Evolutionary conservation across 768 basidiomycete species (phyloP).

Genomic region (Phanerochaete sordida): DNA sequence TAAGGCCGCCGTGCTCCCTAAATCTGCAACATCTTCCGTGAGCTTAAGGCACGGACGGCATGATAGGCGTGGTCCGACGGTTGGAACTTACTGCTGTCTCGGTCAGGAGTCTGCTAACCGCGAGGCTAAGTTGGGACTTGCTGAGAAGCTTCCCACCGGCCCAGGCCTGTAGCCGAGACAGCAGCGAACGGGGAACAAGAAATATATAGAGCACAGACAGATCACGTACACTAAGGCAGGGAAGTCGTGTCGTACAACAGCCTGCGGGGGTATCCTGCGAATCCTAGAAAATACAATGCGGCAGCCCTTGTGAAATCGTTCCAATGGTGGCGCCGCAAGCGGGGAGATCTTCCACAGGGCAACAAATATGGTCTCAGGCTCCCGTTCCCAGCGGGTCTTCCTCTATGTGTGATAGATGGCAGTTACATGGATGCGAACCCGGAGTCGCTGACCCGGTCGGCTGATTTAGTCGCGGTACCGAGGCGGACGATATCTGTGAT

Average conservation of each 20-base stretch:
- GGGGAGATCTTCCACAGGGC: not conserved
- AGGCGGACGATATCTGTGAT: conserved; percentile 25
- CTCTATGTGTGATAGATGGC: not conserved
- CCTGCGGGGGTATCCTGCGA: conserved; percentile 1
- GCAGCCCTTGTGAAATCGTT: not conserved
- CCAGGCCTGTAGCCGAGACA: not conserved
- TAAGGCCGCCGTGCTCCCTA: not conserved
- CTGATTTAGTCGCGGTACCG: conserved; percentile 23
- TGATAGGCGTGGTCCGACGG: not conserved
- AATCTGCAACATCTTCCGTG: not conserved
- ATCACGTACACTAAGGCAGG: not conserved
- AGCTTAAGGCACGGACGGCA: not conserved
- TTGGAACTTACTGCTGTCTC: not conserved
- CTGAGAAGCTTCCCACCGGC: not conserved
- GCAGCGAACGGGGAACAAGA: not conserved
- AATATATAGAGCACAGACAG: not conserved
- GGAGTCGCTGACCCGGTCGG: conserved; percentile 29
- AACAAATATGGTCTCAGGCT: not conserved
- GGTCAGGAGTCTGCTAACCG: not conserved
- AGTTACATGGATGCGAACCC: conserved; percentile 26
- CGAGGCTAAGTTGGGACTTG: not conserved
- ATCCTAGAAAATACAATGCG: not conserved
- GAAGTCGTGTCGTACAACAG: not conserved
- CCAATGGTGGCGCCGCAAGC: not conserved
- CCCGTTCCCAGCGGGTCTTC: not conserved